Percentiles rank a stretch among this genome's conserved stretches.
These are phyloP conservation scores for Candida nemodendra DNA, from an alignment of 805 yeast genomes.

Conservation along the genomic window DNA sequence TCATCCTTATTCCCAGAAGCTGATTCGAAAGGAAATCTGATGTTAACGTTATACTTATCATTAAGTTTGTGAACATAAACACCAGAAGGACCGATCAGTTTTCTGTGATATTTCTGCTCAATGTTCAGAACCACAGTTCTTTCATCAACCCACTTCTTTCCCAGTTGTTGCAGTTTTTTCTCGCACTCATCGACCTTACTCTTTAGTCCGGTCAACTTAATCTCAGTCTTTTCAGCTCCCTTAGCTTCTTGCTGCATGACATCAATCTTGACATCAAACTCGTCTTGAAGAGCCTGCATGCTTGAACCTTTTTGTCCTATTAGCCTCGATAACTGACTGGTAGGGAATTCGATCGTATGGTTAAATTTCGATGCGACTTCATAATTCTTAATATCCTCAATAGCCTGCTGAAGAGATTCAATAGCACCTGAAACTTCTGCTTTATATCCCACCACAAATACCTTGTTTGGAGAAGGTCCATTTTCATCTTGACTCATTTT, in stretches of 20 bases:
- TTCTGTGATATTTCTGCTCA: constrained; percentile 76
- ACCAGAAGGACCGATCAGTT: constrained; percentile 83
- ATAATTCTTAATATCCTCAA: constrained; percentile 45
- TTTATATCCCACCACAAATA: constrained; percentile 69
- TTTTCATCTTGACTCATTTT: constrained; percentile 46
- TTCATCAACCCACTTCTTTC: constrained; percentile 84
- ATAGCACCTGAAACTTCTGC: constrained; percentile 55
- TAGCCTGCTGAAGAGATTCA: constrained; percentile 49
- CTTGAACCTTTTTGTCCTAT: constrained; percentile 89
- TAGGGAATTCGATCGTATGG: constrained; percentile 59
- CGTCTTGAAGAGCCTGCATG: constrained; percentile 64
- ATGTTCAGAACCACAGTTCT: constrained; percentile 59
- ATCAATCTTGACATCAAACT: constrained; percentile 75
- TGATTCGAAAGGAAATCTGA: constrained; percentile 66
- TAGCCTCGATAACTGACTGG: constrained; percentile 66
- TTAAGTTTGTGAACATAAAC: constrained; percentile 78
- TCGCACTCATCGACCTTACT: constrained; percentile 75
- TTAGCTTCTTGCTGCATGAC: constrained; percentile 49
- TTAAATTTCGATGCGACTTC: constrained; percentile 40
- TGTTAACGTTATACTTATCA: constrained; percentile 79
- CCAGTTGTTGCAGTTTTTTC: constrained; percentile 51
- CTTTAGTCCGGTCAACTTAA: constrained; percentile 73
- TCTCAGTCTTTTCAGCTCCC: constrained; percentile 41
- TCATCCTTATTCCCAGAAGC: constrained; percentile 53
- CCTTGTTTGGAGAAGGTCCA: constrained; percentile 45